phyloP scores from a whole-genome alignment of 73 alveolate species.

The Paraurostyla sp. region DNA sequence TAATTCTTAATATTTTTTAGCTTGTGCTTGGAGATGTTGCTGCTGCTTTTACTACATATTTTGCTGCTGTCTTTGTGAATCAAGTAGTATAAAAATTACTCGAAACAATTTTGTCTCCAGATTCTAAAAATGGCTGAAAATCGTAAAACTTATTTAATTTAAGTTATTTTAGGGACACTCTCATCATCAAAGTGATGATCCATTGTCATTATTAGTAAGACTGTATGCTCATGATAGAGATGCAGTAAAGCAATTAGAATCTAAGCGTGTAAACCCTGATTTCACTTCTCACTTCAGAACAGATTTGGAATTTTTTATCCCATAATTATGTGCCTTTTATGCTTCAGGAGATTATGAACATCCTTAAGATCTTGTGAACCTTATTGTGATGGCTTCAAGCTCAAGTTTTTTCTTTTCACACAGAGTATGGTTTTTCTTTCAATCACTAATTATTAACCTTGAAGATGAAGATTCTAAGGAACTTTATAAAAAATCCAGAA shows the following conservation, averaged over 20 bases:
- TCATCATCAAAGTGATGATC: conserved; percentile 9
- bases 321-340: conserved; percentile 78
- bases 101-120: conserved; percentile 25
- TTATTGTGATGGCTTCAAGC: conserved; percentile 59
- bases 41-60: conserved; percentile 47
- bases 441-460: conserved; percentile 10
- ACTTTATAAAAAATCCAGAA: background rate
- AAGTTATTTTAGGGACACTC: background rate
- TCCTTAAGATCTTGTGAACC: conserved; percentile 10
- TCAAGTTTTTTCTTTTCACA: conserved; percentile 57
- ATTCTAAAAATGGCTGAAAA: conserved; percentile 57
- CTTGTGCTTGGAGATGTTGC: conserved; percentile 57
- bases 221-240: conserved; percentile 72
- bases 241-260: conserved; percentile 78
- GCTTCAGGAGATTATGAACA: conserved; percentile 51
- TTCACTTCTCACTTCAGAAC: conserved; percentile 81
- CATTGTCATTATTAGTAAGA: conserved; percentile 11
- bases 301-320: conserved; percentile 91
- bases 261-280: conserved; percentile 91
- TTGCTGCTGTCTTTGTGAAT: conserved; percentile 51
- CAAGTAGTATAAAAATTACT: conserved; percentile 38
- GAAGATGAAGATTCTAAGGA: conserved; percentile 42
- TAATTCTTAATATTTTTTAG: background rate
- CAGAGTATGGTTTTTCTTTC: conserved; percentile 48
- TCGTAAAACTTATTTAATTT: background rate